phyloP scores from a whole-genome alignment of 768 basidiomycete species.

The Gautieria morchelliformis region DNA sequence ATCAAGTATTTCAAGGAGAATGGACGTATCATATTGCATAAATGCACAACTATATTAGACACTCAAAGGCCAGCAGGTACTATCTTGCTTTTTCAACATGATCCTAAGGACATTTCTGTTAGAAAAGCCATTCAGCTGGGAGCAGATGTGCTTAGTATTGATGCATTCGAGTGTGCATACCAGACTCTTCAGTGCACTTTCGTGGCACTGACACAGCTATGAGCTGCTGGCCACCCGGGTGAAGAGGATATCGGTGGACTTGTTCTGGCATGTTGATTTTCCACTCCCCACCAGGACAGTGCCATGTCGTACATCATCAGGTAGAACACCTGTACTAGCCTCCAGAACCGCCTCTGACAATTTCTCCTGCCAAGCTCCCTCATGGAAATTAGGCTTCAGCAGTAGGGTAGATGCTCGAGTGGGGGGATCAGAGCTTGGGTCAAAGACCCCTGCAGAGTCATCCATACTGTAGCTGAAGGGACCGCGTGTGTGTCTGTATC shows the following conservation, averaged over 20 bases:
- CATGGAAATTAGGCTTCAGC: background rate
- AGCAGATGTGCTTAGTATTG: slow-evolving; percentile 83
- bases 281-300: slow-evolving; percentile 57
- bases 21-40: slow-evolving; percentile 76
- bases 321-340: slow-evolving; percentile 12
- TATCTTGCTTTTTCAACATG: background rate
- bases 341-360: background rate
- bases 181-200: background rate
- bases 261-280: slow-evolving; percentile 47
- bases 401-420: background rate
- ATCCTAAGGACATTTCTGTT: background rate
- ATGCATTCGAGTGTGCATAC: slow-evolving; percentile 83
- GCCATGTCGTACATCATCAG: slow-evolving; percentile 41
- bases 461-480: background rate
- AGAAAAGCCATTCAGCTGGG: slow-evolving; percentile 64
- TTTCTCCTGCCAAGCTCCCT: background rate
- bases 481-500: background rate
- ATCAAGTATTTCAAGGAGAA: slow-evolving; percentile 75
- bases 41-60: slow-evolving; percentile 75
- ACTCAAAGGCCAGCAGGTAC: slow-evolving; percentile 53
- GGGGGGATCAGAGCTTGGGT: background rate
- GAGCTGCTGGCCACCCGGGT: slow-evolving; percentile 89
- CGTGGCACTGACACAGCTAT: slow-evolving; percentile 12
- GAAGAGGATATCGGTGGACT: slow-evolving; percentile 89
- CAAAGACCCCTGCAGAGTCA: background rate